A percentile compares a stretch with the other conserved stretches of the same genome.
Conservation (phyloP, 768 basidiomycete species). For the Russula brevipes region DNA sequence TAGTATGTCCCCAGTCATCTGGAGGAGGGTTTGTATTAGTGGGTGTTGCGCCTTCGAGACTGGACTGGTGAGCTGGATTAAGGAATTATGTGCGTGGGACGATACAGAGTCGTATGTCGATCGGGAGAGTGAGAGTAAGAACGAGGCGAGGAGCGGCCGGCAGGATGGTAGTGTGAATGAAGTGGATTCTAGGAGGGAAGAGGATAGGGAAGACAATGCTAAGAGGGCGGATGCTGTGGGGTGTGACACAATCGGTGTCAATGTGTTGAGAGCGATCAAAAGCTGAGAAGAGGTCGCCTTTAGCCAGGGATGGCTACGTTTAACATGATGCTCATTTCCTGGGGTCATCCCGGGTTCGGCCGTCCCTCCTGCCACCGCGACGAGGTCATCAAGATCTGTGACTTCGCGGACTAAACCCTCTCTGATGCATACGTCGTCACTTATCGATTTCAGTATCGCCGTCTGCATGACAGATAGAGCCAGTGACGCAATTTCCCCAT, state of each 20-base stretch:
- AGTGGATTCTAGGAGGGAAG: constrained; percentile 49
- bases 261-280: constrained; percentile 71
- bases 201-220: constrained; percentile 54
- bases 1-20: constrained; percentile 60
- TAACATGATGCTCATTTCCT: constrained; percentile 1
- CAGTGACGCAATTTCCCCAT: constrained; percentile 58
- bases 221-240: constrained; percentile 60
- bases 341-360: not conserved
- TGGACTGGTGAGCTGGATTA: constrained; percentile 43
- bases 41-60: constrained; percentile 41
- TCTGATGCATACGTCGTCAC: constrained; percentile 59
- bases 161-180: constrained; percentile 60
- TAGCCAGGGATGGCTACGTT: constrained; percentile 62
- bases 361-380: constrained; percentile 29
- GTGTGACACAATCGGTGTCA: constrained; percentile 68
- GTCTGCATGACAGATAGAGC: constrained; percentile 54
- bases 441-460: constrained; percentile 52
- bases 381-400: constrained; percentile 61
- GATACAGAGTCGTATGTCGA: constrained; percentile 54
- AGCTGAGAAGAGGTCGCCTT: constrained; percentile 77
- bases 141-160: constrained; percentile 62
- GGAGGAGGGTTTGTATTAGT: constrained; percentile 53
- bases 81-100: constrained; percentile 39
- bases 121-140: constrained; percentile 66
- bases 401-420: constrained; percentile 54